Conservation (phyloP, 768 basidiomycete species). For the Pisolithus microcarpus region DNA sequence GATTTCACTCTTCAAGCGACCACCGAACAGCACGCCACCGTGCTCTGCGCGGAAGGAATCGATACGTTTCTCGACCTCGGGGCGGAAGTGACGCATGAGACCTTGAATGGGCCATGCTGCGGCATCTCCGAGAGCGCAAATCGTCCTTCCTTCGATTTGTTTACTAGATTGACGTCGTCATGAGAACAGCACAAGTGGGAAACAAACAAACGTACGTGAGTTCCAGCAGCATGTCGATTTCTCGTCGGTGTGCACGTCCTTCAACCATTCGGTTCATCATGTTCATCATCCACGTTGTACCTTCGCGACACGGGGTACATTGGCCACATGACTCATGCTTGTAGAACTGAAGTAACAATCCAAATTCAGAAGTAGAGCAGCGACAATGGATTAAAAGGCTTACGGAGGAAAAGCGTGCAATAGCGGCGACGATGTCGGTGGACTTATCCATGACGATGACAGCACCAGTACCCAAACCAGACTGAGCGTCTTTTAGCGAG, state of each 20-base stretch:
- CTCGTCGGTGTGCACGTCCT: constrained; percentile 82
- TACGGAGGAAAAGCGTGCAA: constrained; percentile 85
- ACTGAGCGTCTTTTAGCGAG: constrained; percentile 90
- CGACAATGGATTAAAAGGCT: constrained; percentile 10
- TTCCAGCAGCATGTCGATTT: constrained; percentile 98
- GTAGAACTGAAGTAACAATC: constrained; percentile 58
- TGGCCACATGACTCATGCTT: constrained; percentile 99
- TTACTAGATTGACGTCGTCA: constrained; percentile 44
- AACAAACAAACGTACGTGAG: constrained; percentile 57
- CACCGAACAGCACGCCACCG: constrained; percentile 86
- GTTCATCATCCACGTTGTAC: constrained; percentile 99
- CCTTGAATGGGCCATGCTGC: constrained; percentile 99
- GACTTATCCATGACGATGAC: constrained; percentile 99
- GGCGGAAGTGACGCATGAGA: constrained; percentile 95
- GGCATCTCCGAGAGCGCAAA: constrained; percentile 94
- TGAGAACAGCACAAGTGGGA: neutral
- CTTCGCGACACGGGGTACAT: constrained; percentile 90
- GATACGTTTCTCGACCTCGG: constrained; percentile 87
- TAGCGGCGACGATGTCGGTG: constrained; percentile 90
- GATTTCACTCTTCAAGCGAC: constrained; percentile 59
- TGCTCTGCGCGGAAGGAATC: constrained; percentile 64
- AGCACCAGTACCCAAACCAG: constrained; percentile 96
- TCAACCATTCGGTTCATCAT: constrained; percentile 98
- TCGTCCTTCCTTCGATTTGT: constrained; percentile 95
- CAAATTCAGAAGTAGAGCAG: neutral